phyloP scores from a whole-genome alignment of 768 basidiomycete species.

The Cystobasidium onofrii region DNA sequence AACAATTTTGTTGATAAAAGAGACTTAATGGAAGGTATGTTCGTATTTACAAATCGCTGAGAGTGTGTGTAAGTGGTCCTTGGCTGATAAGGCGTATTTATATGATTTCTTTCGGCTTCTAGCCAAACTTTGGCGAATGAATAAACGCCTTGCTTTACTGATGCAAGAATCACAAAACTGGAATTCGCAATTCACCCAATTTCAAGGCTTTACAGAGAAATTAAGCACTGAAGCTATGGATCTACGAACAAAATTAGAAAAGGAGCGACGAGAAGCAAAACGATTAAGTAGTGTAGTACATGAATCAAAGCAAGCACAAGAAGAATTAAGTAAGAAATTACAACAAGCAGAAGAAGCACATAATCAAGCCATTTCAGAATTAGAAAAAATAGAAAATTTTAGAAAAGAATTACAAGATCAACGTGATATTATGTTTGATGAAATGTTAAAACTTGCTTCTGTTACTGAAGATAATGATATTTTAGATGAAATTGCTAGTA shows the following conservation, averaged over 20 bases:
- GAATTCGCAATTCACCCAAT: constrained; percentile 9
- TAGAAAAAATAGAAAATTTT: neutral
- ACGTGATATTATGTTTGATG: constrained; percentile 1
- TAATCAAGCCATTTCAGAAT: constrained; percentile 1
- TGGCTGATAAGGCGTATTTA: no score
- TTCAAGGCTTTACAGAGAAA: neutral
- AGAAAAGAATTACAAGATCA: constrained; percentile 3
- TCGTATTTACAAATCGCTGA: no score
- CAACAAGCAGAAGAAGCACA: constrained; percentile 19
- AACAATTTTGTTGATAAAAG: constrained; percentile 84
- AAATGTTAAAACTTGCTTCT: neutral
- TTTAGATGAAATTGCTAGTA: neutral
- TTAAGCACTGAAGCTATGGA: neutral
- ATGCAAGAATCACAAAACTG: neutral
- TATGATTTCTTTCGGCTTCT: neutral
- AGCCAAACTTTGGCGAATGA: constrained; percentile 16
- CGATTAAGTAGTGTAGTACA: constrained; percentile 7
- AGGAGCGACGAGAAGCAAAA: constrained; percentile 25
- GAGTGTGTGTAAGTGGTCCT: no score
- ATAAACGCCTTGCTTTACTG: neutral
- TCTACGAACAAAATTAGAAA: constrained; percentile 20
- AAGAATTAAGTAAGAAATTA: constrained; percentile 14
- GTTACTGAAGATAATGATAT: neutral
- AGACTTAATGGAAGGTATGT: constrained; percentile 48
- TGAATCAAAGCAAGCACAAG: constrained; percentile 15